Conservation (phyloP, 371 early-diverging fungal genomes). For the Encephalitozoon romaleae region DNA sequence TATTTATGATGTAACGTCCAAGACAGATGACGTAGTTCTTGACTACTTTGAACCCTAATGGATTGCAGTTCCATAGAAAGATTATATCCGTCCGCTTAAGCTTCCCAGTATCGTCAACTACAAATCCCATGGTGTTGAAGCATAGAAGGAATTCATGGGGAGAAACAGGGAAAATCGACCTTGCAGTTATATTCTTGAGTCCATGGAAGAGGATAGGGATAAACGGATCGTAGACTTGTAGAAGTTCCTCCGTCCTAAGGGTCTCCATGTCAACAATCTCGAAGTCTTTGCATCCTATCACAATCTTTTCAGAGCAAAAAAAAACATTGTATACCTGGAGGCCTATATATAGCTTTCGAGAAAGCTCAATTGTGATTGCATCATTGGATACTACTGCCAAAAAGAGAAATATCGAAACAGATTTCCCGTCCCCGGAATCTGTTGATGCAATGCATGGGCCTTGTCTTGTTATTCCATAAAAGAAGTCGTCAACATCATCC, state of each 20-base stretch:
- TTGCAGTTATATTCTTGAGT: slow-evolving; percentile 25
- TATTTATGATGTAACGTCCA: background rate
- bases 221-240: slow-evolving; percentile 54
- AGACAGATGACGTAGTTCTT: slow-evolving; percentile 11
- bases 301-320: slow-evolving; percentile 47
- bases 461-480: slow-evolving; percentile 32
- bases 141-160: slow-evolving; percentile 49
- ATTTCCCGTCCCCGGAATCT: slow-evolving; percentile 9
- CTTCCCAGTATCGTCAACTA: slow-evolving; percentile 51
- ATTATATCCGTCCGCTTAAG: slow-evolving; percentile 32
- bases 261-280: slow-evolving; percentile 60
- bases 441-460: slow-evolving; percentile 23
- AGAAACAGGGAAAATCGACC: slow-evolving; percentile 43
- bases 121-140: slow-evolving; percentile 56
- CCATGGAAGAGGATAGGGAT: slow-evolving; percentile 30
- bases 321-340: slow-evolving; percentile 43
- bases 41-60: slow-evolving; percentile 32
- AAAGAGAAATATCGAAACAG: slow-evolving; percentile 37
- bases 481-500: slow-evolving; percentile 30
- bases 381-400: background rate
- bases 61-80: slow-evolving; percentile 54
- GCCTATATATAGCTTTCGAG: slow-evolving; percentile 56
- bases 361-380: slow-evolving; percentile 17
- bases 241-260: slow-evolving; percentile 56
- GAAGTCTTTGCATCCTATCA: slow-evolving; percentile 60